These are phyloP conservation scores for Kodamaea restingae DNA, from an alignment of 805 yeast species.

Conservation along the genomic window DNA sequence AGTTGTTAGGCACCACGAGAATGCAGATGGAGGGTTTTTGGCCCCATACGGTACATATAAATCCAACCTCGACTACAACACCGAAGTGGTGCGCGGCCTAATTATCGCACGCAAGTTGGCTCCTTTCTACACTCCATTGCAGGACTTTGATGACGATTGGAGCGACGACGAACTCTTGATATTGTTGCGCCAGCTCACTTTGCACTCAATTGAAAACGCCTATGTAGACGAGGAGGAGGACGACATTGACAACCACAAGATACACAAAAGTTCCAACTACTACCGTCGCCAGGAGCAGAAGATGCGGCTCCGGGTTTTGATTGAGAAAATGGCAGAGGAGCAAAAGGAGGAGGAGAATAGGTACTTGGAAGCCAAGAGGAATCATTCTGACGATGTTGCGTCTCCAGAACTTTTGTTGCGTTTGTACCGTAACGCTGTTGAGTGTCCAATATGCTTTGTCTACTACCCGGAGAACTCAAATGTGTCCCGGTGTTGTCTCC, in stretches of 20 bases:
- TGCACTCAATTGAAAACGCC: constrained; percentile 55
- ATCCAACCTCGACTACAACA: constrained; percentile 69
- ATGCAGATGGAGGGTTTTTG: constrained; percentile 89
- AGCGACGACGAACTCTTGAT: constrained; percentile 58
- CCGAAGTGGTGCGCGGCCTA: constrained; percentile 64
- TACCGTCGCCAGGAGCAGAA: constrained; percentile 49
- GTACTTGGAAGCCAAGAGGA: constrained; percentile 24
- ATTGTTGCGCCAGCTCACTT: constrained; percentile 44
- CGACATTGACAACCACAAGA: constrained; percentile 59
- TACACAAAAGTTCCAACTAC: constrained; percentile 45
- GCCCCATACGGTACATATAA: constrained; percentile 91
- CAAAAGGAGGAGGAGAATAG: constrained; percentile 34
- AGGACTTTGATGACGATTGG: constrained; percentile 74
- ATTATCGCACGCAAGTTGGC: constrained; percentile 71
- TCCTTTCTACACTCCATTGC: constrained; percentile 87
- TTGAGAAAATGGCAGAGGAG: constrained; percentile 24
- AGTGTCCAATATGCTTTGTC: constrained; percentile 93
- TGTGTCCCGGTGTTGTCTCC: constrained; percentile 81
- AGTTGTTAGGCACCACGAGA: constrained; percentile 59
- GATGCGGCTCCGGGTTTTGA: constrained; percentile 37
- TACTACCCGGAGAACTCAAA: constrained; percentile 78
- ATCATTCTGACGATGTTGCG: constrained; percentile 24
- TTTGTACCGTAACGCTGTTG: constrained; percentile 65
- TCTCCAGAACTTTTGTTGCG: constrained; percentile 47
- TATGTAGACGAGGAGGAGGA: constrained; percentile 52